A percentile compares a stretch with the other conserved stretches of the same genome.
phyloP scores from a whole-genome alignment of 805 yeast genomes.

The Metschnikowia picachoensis region DNA sequence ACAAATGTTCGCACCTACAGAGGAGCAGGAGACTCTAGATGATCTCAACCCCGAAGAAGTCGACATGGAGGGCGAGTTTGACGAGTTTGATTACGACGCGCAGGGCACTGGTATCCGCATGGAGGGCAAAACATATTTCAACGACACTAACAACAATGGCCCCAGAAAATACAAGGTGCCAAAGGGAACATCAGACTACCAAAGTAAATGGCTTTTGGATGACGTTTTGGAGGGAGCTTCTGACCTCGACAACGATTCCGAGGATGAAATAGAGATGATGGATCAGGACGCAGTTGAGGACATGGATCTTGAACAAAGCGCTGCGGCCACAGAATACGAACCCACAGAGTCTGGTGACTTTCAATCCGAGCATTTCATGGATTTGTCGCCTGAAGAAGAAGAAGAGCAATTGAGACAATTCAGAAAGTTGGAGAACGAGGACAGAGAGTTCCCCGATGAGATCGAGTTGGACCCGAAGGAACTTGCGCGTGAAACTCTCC shows the following conservation, averaged over 20 bases:
- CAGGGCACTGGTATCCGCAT: constrained; percentile 45
- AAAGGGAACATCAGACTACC: constrained; percentile 72
- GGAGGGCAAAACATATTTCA: constrained; percentile 54
- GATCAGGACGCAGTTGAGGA: constrained; percentile 34
- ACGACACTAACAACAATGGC: constrained; percentile 18
- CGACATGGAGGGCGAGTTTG: constrained; percentile 40
- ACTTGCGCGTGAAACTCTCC: constrained; percentile 69
- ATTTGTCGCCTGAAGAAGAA: constrained; percentile 78
- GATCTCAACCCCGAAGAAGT: constrained; percentile 54
- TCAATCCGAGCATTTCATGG: constrained; percentile 59
- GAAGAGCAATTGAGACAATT: constrained; percentile 67
- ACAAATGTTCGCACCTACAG: constrained; percentile 28
- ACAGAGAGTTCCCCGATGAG: constrained; percentile 93
- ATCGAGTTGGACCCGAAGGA: constrained; percentile 75
- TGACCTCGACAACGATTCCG: constrained; percentile 41
- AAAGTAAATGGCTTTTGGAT: constrained; percentile 70
- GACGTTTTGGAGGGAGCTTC: constrained; percentile 45
- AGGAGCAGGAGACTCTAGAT: constrained; percentile 54
- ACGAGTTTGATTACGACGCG: constrained; percentile 20
- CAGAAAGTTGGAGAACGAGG: constrained; percentile 72
- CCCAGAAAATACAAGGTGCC: constrained; percentile 46
- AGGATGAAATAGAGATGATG: constrained; percentile 24
- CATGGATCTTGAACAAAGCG: constrained; percentile 25
- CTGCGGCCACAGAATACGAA: constrained; percentile 33
- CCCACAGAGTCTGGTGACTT: constrained; percentile 42